A percentile compares a stretch with the other conserved stretches of the same genome.
These are phyloP conservation scores for Nyssa sinensis DNA, from an alignment of 148 eudicot genomes.

Conservation along the genomic window DNA sequence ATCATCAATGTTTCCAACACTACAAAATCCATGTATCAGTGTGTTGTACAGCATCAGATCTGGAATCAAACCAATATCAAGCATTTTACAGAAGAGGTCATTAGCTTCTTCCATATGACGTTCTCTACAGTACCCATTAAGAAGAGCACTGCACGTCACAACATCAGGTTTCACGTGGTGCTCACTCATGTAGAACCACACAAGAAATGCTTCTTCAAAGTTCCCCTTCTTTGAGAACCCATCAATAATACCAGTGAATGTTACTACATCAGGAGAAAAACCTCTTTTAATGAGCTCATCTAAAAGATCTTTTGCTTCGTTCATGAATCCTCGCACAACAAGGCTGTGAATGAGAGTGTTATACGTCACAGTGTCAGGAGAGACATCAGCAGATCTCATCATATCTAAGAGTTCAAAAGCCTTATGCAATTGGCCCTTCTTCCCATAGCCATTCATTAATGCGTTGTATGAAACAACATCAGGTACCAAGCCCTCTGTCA, in stretches of 20 bases:
- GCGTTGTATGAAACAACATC: slow-evolving; percentile 40
- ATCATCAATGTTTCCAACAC: slow-evolving; percentile 33
- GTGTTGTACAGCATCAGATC: slow-evolving; percentile 51
- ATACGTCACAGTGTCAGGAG: slow-evolving; percentile 47
- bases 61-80: slow-evolving; percentile 37
- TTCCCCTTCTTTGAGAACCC: slow-evolving; percentile 39
- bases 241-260: slow-evolving; percentile 37
- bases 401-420: slow-evolving; percentile 34
- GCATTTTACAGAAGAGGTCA: slow-evolving; percentile 34
- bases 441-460: slow-evolving; percentile 44
- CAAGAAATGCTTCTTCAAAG: slow-evolving; percentile 41
- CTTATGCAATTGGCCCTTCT: slow-evolving; percentile 36
- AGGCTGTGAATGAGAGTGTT: slow-evolving; percentile 47
- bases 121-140: slow-evolving; percentile 46
- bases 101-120: slow-evolving; percentile 47
- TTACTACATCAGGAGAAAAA: slow-evolving; percentile 40
- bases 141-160: slow-evolving; percentile 49
- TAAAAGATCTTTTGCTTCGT: slow-evolving; percentile 38
- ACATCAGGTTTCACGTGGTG: slow-evolving; percentile 42
- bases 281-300: slow-evolving; percentile 42
- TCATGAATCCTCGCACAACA: slow-evolving; percentile 34
- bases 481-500: slow-evolving; percentile 29
- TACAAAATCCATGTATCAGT: slow-evolving; percentile 49
- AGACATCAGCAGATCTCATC: slow-evolving; percentile 37
- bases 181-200: slow-evolving; percentile 41